Evolutionary conservation across 352 stramenopile species (phyloP), one percentile per base, ranked within the genome.

Genomic region (Phytophthora meadii): DNA sequence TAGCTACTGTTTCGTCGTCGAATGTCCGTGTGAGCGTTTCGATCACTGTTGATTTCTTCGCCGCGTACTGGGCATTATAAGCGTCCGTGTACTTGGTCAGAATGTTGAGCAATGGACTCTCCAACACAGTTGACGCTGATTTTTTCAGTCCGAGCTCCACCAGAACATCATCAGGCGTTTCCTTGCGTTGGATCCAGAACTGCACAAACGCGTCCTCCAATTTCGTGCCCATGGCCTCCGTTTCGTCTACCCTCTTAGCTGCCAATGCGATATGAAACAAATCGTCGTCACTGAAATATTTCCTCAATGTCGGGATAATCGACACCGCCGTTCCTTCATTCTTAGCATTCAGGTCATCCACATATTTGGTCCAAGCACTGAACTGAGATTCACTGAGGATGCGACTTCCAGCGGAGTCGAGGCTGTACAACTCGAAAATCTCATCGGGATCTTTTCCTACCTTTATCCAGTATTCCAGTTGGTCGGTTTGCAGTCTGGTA

Each of bases 311-410:
- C 6, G 37, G 37, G 39, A 25, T 12, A 24, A 58, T 40, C 37
- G 15, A 46, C 39, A 46, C 25, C 4, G 22, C 10, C 4, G 27
- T 7, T 30, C 34, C 6, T 40, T 12, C 34, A 14, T 40, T 40
- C 14, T 40, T 40, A 3, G 3, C 17, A 5, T 37, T 58, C 14
- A 32, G 15, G 8, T 28, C 39, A 10, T 48, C 24, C 17, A 41
- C 8, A 15, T 42, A 47, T 4, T 39, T 55, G n/a, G 32, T n/a
- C 48, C 28, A 55, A 4, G 17, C 17, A 1, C 10, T 34, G 30
- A 55, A 55, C 4, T 59, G 15, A 0, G 39, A 10, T n/a, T 59
- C 40, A 8, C 15, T 48, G 1, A 59, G 15, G 19, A 59, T 17
- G 11, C 28, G 11, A 8, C 15, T 19, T 5, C 4, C 12, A 14